phyloP scores from a whole-genome alignment of 78 protist species.

The Anaeramoeba flamelloides region DNA sequence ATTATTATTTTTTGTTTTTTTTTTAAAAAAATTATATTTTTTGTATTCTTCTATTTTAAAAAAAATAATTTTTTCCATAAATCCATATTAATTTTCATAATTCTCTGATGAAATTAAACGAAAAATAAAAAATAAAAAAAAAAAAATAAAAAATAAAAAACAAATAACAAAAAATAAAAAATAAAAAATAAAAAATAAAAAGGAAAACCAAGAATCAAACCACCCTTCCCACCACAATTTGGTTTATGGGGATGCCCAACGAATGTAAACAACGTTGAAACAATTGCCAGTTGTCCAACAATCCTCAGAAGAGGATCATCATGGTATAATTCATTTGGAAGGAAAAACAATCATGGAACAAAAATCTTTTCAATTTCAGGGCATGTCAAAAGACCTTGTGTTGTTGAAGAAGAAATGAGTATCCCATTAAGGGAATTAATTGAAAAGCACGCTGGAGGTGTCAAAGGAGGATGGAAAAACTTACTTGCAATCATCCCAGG shows the following conservation, averaged over 20 bases:
- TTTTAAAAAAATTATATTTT: too few species aligned
- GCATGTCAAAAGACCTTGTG: constrained; percentile 83
- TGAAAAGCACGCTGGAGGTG: too few species aligned
- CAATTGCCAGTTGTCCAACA: constrained; percentile 92
- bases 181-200: too few species aligned
- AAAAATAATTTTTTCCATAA: too few species aligned
- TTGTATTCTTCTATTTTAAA: too few species aligned
- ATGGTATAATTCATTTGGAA: constrained; percentile 83
- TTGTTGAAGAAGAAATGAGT: constrained; percentile 87
- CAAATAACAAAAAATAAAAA: too few species aligned
- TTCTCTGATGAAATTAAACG: too few species aligned
- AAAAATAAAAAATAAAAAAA: too few species aligned
- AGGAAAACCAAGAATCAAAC: constrained; percentile 93
- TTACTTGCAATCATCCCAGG: constrained; percentile 82
- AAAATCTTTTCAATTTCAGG: constrained; percentile 81
- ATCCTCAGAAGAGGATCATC: constrained; percentile 63
- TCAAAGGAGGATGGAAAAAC: constrained; percentile 94
- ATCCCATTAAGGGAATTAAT: too few species aligned
- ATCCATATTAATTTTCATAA: too few species aligned
- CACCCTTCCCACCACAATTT: constrained; percentile 95
- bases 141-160: too few species aligned
- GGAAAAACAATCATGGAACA: constrained; percentile 80
- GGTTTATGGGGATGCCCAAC: constrained; percentile 97
- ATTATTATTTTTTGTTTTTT: too few species aligned
- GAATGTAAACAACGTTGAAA: constrained; percentile 96